Percentiles rank a stretch among this genome's conserved stretches.
These are phyloP conservation scores for Colletotrichum euphorbiae DNA, from an alignment of 2,329 filamentous ascomycete genomes.

Conservation along the genomic window DNA sequence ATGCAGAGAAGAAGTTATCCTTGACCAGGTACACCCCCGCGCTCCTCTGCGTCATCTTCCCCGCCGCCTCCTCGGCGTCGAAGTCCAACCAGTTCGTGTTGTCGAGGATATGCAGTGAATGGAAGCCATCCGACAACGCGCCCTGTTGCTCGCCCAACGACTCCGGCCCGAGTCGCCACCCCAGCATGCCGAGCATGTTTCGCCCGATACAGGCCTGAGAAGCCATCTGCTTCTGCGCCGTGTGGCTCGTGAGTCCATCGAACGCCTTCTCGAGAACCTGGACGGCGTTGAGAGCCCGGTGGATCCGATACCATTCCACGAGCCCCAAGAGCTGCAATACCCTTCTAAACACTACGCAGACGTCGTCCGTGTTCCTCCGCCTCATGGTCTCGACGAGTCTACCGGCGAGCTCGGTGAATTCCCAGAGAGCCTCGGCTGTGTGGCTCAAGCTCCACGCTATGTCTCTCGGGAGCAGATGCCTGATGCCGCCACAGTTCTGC, in stretches of 20 bases:
- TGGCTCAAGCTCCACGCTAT: background rate
- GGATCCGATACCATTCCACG: constrained; percentile 22
- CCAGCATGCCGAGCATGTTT: constrained; percentile 20
- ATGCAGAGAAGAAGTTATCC: background rate
- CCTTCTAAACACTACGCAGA: background rate
- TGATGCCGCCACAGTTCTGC: background rate
- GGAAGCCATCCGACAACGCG: constrained; percentile 1
- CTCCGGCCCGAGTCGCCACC: constrained; percentile 13
- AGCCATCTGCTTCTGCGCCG: background rate
- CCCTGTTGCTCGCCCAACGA: constrained; percentile 7
- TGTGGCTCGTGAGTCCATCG: background rate
- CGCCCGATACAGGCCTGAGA: background rate
- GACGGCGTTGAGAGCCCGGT: constrained; percentile 26
- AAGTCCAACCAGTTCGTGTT: constrained; percentile 15
- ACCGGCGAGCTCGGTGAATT: background rate
- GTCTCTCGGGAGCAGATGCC: background rate
- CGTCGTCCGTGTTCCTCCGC: background rate
- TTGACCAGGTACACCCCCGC: constrained; percentile 12
- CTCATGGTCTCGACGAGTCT: constrained; percentile 20
- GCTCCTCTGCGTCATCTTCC: background rate
- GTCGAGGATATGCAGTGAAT: background rate
- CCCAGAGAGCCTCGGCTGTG: background rate
- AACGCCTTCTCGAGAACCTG: constrained; percentile 17
- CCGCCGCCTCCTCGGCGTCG: background rate
- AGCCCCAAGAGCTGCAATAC: constrained; percentile 7